A percentile compares a stretch with the other conserved stretches of the same genome.
Evolutionary conservation across 2,329 filamentous ascomycete genomes (phyloP).

Genomic region (Aspergillus ruber): DNA sequence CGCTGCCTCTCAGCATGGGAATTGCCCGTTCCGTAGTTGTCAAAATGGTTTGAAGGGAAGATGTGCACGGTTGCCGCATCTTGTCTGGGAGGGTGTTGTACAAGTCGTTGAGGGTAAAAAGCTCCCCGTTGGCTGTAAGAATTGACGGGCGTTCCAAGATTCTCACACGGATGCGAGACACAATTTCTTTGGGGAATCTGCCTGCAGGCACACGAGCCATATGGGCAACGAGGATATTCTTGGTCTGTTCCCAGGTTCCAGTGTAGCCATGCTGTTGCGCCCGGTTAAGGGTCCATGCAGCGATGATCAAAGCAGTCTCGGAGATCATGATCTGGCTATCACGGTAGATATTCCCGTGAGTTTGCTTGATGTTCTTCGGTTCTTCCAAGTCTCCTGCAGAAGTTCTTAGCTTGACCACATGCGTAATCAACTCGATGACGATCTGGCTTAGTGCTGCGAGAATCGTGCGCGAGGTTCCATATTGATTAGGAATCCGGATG

Average conservation of each 20-base stretch:
- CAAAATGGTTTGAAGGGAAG: conserved; percentile 19
- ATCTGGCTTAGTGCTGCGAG: conserved; percentile 38
- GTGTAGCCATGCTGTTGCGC: conserved; percentile 23
- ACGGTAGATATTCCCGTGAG: conserved; percentile 36
- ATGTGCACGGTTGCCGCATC: conserved; percentile 18
- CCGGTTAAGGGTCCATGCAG: conserved; percentile 32
- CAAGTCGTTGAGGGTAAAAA: conserved; percentile 28
- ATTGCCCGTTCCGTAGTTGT: conserved; percentile 13
- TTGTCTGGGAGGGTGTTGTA: conserved; percentile 22
- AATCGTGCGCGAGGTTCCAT: conserved; percentile 32
- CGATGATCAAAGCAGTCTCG: conserved; percentile 33
- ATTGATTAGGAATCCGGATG: conserved; percentile 23
- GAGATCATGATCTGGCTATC: conserved; percentile 36
- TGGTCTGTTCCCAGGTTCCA: conserved; percentile 21
- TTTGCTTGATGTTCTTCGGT: conserved; percentile 35
- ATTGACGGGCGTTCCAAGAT: conserved; percentile 29
- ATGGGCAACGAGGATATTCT: conserved; percentile 22
- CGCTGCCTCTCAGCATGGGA: conserved; percentile 12
- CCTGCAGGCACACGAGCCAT: conserved; percentile 24
- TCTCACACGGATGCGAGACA: conserved; percentile 22
- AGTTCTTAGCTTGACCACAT: conserved; percentile 29
- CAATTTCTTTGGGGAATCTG: conserved; percentile 22
- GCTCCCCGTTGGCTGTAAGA: conserved; percentile 28
- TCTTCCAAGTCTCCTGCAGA: conserved; percentile 20
- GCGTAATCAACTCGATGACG: conserved; percentile 34